phyloP scores from a whole-genome alignment of 768 basidiomycete genomes.

The Strobilomyces confusus region DNA sequence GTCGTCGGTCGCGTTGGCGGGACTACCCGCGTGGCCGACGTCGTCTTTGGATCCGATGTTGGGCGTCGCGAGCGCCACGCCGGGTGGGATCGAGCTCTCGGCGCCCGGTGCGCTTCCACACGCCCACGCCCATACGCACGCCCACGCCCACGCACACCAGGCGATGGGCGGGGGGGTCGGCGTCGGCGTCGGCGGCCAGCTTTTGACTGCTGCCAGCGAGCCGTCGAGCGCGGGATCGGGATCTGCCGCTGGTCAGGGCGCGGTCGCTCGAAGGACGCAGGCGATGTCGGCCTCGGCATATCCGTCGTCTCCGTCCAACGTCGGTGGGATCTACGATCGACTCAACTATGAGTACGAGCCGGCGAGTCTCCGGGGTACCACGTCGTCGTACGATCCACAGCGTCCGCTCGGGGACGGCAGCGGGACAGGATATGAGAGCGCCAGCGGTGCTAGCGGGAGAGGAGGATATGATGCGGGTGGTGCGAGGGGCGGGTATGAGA shows the following conservation, averaged over 20 bases:
- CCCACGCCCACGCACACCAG: slow-evolving; percentile 13
- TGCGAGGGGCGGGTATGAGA: slow-evolving; percentile 21
- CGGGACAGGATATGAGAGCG: slow-evolving; percentile 16
- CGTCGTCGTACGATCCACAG: slow-evolving; percentile 21
- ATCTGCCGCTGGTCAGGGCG: background rate
- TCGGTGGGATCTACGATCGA: slow-evolving; percentile 21
- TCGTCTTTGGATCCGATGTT: slow-evolving; percentile 30
- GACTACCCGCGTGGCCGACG: slow-evolving; percentile 32
- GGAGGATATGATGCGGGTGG: slow-evolving; percentile 17
- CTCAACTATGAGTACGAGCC: slow-evolving; percentile 21
- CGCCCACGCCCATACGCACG: slow-evolving; percentile 3
- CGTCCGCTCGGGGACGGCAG: slow-evolving; percentile 10
- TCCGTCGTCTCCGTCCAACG: slow-evolving; percentile 13
- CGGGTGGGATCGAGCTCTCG: slow-evolving; percentile 31
- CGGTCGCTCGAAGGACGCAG: slow-evolving; percentile 16
- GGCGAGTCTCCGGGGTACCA: slow-evolving; percentile 9
- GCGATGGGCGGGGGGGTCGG: slow-evolving; percentile 7
- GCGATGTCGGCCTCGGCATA: slow-evolving; percentile 15
- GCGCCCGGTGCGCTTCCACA: slow-evolving; percentile 9
- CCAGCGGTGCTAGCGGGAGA: slow-evolving; percentile 16
- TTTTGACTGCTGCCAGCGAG: slow-evolving; percentile 15
- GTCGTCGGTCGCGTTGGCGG: slow-evolving; percentile 24
- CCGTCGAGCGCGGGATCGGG: slow-evolving; percentile 12
- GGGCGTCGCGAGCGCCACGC: slow-evolving; percentile 29
- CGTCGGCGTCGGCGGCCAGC: slow-evolving; percentile 16